Conservation (phyloP, 2,329 filamentous ascomycete genomes). For the Fusarium pseudonygamai region DNA sequence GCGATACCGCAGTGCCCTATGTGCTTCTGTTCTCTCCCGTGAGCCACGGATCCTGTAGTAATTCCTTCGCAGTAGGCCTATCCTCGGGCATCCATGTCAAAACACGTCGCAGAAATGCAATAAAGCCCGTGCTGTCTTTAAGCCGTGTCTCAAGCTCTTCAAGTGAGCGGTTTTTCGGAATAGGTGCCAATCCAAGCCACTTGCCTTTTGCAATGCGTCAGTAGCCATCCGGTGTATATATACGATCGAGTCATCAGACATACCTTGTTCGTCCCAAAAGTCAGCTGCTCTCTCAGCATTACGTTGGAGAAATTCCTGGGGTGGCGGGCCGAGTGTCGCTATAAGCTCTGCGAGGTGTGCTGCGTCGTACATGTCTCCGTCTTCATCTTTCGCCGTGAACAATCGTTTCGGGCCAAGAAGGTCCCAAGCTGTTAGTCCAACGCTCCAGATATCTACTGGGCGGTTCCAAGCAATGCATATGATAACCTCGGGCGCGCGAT, state of each 20-base stretch:
- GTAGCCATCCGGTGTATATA: not conserved
- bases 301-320: constrained; percentile 21
- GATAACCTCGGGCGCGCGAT: constrained; percentile 40
- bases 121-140: constrained; percentile 25
- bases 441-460: constrained; percentile 45
- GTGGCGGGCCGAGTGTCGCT: constrained; percentile 38
- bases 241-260: no score
- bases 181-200: constrained; percentile 35
- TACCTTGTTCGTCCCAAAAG: constrained; percentile 39
- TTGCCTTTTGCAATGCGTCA: constrained; percentile 17
- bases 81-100: constrained; percentile 35
- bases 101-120: constrained; percentile 35
- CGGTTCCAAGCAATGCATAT: constrained; percentile 39
- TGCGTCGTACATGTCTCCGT: constrained; percentile 35
- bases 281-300: constrained; percentile 21
- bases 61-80: constrained; percentile 38
- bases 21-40: not conserved
- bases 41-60: constrained; percentile 41
- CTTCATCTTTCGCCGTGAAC: constrained; percentile 34
- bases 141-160: constrained; percentile 34
- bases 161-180: constrained; percentile 28
- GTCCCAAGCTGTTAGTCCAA: constrained; percentile 42
- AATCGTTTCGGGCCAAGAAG: constrained; percentile 31
- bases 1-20: accelerated
- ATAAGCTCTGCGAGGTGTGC: constrained; percentile 39